Conservation (phyloP, 2,329 filamentous ascomycete genomes). For the Neonectria faginata region DNA sequence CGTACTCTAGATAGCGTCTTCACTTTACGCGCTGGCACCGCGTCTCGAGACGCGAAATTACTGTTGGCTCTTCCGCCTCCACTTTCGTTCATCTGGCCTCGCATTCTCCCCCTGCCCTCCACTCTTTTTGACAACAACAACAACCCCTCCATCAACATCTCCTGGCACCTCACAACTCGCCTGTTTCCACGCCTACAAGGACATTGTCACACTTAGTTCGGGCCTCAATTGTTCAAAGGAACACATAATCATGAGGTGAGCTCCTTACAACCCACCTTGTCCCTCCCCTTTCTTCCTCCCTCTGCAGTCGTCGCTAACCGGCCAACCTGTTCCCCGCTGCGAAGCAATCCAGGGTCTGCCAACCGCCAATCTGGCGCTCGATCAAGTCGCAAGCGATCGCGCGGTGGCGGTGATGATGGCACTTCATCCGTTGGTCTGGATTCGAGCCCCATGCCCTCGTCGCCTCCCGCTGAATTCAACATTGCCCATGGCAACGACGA, state of each 20-base stretch:
- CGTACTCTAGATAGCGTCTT: slow-evolving; percentile 46
- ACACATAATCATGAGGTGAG: slow-evolving; percentile 33
- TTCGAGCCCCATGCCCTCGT: slow-evolving; percentile 75
- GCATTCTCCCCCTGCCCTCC: slow-evolving; percentile 36
- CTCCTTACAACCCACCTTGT: neutral
- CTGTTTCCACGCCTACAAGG: slow-evolving; percentile 1
- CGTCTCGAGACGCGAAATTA: slow-evolving; percentile 46
- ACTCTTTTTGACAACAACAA: slow-evolving; percentile 29
- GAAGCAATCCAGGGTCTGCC: slow-evolving; percentile 82
- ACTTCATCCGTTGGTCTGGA: slow-evolving; percentile 63
- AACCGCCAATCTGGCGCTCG: slow-evolving; percentile 76
- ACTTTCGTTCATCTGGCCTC: slow-evolving; percentile 33
- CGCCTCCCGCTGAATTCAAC: slow-evolving; percentile 68
- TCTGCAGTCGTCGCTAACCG: slow-evolving; percentile 22
- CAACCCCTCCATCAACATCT: slow-evolving; percentile 23
- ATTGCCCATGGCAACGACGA: slow-evolving; percentile 77
- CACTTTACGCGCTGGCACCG: slow-evolving; percentile 59
- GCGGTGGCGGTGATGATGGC: slow-evolving; percentile 63
- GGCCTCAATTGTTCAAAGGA: slow-evolving; percentile 9
- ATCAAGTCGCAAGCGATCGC: slow-evolving; percentile 67
- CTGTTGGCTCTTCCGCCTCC: slow-evolving; percentile 34
- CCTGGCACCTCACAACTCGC: slow-evolving; percentile 7
- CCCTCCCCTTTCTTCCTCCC: slow-evolving; percentile 2
- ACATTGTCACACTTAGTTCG: slow-evolving; percentile 5
- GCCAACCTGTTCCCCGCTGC: slow-evolving; percentile 78